Conservation (phyloP, 192 early-diverging fungal species). For the Coemansia asiatica region DNA sequence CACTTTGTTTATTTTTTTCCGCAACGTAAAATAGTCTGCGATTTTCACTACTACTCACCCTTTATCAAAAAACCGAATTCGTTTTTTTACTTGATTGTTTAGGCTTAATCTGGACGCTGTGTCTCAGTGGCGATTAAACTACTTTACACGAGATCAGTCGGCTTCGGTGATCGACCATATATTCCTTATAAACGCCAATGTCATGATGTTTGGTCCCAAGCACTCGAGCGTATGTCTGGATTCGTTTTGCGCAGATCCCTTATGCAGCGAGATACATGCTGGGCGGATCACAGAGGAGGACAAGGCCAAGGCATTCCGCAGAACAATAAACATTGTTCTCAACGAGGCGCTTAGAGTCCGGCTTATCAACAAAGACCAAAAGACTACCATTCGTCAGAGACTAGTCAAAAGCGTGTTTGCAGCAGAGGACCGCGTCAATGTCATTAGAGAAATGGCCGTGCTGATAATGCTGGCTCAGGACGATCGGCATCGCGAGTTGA, state of each 20-base stretch:
- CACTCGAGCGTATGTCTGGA: constrained; percentile 46
- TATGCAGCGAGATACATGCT: constrained; percentile 54
- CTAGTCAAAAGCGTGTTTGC: constrained; percentile 45
- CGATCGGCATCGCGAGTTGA: constrained; percentile 36
- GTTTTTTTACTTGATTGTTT: not conserved
- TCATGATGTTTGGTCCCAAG: constrained; percentile 52
- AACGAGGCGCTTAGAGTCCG: constrained; percentile 55
- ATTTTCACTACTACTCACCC: too few relatives aligned
- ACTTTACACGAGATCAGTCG: constrained; percentile 49
- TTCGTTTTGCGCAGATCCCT: constrained; percentile 50
- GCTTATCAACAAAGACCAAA: constrained; percentile 50
- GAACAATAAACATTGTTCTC: constrained; percentile 52
- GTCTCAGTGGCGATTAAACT: constrained; percentile 56
- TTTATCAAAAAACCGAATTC: too few relatives aligned
- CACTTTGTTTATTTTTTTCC: constrained; percentile 1
- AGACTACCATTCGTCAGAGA: constrained; percentile 43
- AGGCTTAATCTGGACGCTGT: constrained; percentile 54
- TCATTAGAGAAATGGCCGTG: constrained; percentile 43
- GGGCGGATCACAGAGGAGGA: constrained; percentile 47
- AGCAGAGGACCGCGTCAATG: constrained; percentile 44
- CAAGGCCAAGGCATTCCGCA: constrained; percentile 54
- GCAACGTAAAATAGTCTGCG: too few relatives aligned
- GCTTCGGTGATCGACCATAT: constrained; percentile 53
- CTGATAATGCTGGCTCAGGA: constrained; percentile 53
- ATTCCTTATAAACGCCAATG: constrained; percentile 52